These are phyloP conservation scores for Fusarium pseudonygamai DNA, from an alignment of 2,329 filamentous ascomycete genomes.

Conservation along the genomic window DNA sequence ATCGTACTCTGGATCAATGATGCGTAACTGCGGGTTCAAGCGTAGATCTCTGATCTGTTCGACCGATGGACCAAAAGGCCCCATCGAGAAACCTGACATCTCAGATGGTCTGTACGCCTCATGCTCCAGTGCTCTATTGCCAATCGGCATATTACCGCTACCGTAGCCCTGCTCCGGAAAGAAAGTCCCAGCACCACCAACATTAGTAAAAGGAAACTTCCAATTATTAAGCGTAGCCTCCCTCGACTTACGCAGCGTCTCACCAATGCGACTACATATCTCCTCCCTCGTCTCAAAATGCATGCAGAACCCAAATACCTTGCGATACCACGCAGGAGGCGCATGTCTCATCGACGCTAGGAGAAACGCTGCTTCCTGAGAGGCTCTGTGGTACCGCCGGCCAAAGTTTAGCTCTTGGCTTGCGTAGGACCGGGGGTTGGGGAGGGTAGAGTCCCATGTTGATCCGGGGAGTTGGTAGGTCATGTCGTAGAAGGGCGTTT, in stretches of 20 bases:
- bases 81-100: constrained; percentile 7
- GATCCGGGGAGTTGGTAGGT: not conserved
- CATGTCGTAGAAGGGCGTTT: not conserved
- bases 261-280: not conserved
- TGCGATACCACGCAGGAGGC: not conserved
- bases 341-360: not conserved
- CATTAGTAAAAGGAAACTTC: not conserved
- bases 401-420: constrained; percentile 4
- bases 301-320: constrained; percentile 4
- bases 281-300: constrained; percentile 8
- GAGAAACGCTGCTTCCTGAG: not conserved
- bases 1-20: not conserved
- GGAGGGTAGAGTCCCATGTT: not conserved
- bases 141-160: not conserved
- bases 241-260: not conserved
- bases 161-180: not conserved
- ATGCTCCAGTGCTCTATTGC: not conserved
- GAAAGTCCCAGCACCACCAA: not conserved
- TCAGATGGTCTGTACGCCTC: not conserved
- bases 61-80: not conserved
- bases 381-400: not conserved
- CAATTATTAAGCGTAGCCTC: constrained; percentile 2
- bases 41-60: not conserved
- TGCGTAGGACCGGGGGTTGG: not conserved
- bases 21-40: not conserved